Evolutionary conservation across 768 basidiomycete species (phyloP).

Genomic region (Lactarius vividus): DNA sequence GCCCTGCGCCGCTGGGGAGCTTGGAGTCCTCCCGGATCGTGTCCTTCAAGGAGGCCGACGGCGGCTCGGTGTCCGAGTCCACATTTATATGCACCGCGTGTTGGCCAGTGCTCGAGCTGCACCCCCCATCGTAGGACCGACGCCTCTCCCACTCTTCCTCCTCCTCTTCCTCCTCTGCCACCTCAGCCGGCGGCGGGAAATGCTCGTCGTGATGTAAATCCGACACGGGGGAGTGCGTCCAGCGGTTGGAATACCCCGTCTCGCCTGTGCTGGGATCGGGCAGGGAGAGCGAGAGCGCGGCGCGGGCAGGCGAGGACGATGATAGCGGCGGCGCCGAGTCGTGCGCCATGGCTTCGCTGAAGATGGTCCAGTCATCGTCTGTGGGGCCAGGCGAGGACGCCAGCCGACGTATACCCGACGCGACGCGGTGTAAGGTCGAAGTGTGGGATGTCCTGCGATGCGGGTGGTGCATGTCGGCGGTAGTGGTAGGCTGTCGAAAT

Average conservation of each 20-base stretch:
- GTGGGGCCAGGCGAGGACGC: not conserved
- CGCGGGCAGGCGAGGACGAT: not conserved
- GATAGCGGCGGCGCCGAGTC: not conserved
- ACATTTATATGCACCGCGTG: not conserved
- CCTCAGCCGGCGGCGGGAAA: not conserved
- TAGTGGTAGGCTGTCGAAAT: not conserved
- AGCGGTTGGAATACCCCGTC: not conserved
- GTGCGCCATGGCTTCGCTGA: constrained; percentile 22
- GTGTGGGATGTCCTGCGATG: not conserved
- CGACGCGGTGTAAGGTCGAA: constrained; percentile 16
- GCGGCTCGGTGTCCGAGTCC: not conserved
- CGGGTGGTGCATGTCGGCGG: not conserved
- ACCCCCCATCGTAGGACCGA: not conserved
- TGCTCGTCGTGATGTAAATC: not conserved
- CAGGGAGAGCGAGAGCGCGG: not conserved
- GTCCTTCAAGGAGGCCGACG: not conserved
- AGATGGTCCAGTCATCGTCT: constrained; percentile 27
- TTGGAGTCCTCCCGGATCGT: not conserved
- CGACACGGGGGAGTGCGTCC: constrained; percentile 18
- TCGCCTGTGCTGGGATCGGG: not conserved
- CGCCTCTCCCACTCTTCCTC: not conserved
- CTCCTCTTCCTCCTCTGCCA: not conserved
- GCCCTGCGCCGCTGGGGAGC: not conserved
- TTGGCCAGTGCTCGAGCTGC: constrained; percentile 2
- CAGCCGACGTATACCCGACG: constrained; percentile 9